A percentile compares a stretch with the other conserved stretches of the same genome.
Conservation (phyloP, 306 rosid genomes). For the Albizia julibrissin region DNA sequence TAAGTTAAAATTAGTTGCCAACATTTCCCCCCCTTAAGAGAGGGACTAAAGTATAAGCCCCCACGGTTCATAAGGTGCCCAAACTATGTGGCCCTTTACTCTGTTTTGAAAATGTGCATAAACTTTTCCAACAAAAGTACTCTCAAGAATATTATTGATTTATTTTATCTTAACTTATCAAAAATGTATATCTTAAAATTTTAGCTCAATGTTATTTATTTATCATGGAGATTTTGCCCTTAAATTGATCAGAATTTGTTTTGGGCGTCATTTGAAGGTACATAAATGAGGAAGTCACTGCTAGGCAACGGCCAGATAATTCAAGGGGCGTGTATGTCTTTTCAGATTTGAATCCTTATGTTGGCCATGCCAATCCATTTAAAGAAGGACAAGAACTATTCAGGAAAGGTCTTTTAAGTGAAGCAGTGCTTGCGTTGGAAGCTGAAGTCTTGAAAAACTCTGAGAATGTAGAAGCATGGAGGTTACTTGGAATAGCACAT, state of each 20-base stretch:
- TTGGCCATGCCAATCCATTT: slow-evolving; percentile 88
- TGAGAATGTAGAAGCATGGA: slow-evolving; percentile 97
- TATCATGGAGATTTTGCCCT: background rate
- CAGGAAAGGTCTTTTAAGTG: slow-evolving; percentile 96
- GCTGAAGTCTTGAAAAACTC: slow-evolving; percentile 98
- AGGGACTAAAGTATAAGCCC: background rate
- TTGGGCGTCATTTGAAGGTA: slow-evolving; percentile 55
- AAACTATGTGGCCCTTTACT: background rate
- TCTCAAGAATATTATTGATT: background rate
- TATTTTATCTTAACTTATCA: background rate
- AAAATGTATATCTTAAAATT: background rate
- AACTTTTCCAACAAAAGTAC: background rate
- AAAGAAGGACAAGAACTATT: slow-evolving; percentile 99
- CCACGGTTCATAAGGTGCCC: background rate
- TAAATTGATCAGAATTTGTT: slow-evolving; percentile 35
- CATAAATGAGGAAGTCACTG: slow-evolving; percentile 73
- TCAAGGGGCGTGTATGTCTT: slow-evolving; percentile 89
- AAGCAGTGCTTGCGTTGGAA: slow-evolving; percentile 98
- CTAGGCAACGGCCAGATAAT: slow-evolving; percentile 63
- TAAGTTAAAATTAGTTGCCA: slow-evolving; percentile 47
- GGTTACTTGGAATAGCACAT: slow-evolving; percentile 96
- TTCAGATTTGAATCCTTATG: slow-evolving; percentile 98
- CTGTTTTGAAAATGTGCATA: background rate
- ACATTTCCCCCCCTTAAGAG: background rate
- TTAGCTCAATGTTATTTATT: background rate